Evolutionary conservation across 1,284 basidiomycete genomes (phyloP).

Genomic region (Volvariella surrecta): DNA sequence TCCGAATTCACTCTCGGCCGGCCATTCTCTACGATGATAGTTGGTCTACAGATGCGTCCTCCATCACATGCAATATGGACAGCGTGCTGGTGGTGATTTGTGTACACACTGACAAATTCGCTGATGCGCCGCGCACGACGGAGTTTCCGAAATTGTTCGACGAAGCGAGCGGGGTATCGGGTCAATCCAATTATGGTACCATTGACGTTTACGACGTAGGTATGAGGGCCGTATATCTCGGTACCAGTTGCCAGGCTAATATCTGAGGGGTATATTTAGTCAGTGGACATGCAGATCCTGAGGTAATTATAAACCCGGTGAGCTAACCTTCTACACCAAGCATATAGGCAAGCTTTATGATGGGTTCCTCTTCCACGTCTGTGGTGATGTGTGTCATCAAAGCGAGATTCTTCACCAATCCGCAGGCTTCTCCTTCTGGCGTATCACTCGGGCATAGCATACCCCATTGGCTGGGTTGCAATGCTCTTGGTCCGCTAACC

Average conservation of each 20-base stretch:
- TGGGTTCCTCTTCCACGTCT: conserved; percentile 94
- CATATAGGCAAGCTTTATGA: conserved; percentile 86
- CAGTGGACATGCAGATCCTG: not conserved
- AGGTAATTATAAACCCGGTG: conserved; percentile 1
- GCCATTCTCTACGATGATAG: conserved; percentile 93
- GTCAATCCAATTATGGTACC: conserved; percentile 95
- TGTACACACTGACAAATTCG: conserved; percentile 96
- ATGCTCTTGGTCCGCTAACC: conserved; percentile 93
- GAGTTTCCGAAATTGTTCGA: conserved; percentile 85
- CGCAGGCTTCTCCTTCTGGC: conserved; percentile 99
- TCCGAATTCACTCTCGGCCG: conserved; percentile 71
- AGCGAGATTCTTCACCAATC: conserved; percentile 97
- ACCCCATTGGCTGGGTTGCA: conserved; percentile 99
- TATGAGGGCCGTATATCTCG: conserved; percentile 89
- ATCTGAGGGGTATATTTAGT: conserved; percentile 42
- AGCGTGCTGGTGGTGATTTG: conserved; percentile 91
- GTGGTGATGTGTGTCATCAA: conserved; percentile 99
- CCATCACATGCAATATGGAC: conserved; percentile 98
- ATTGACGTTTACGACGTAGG: conserved; percentile 96
- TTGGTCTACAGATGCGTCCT: conserved; percentile 95
- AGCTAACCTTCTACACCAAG: conserved; percentile 85
- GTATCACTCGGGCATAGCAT: conserved; percentile 99
- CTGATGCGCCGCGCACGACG: conserved; percentile 88
- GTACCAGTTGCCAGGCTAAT: conserved; percentile 90
- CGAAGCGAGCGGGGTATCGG: conserved; percentile 80